Evolutionary conservation across 139 green algal species (phyloP), one percentile per base, ranked within the genome.

Genomic region (Tetraselmis striata): DNA sequence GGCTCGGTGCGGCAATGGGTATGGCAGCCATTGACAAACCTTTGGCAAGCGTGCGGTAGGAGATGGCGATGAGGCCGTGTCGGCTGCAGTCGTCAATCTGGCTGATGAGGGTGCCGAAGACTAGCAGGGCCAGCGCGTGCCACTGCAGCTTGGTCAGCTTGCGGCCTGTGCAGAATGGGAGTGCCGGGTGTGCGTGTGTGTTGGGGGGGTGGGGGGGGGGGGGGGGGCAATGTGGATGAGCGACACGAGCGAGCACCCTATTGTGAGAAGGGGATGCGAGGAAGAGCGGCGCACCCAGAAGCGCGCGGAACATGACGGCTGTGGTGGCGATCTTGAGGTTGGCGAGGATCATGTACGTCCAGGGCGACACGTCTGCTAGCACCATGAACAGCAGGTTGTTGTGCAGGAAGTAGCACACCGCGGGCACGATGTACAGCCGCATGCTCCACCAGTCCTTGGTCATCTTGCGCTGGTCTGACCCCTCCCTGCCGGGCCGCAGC

Each of bases 11-110:
- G 58, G 77, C 11, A 89, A 76, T 23, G 85, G 22, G 30, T 88
- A 27, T 25, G 85, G 84, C 25, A 88, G 32, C 85, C 85, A 89
- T 58, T 88, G 80, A 45, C 83, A 28, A 28, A 26, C 31, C 31
- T 30, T 31, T 24, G 29, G 78, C 78, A 24, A 74, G n/a, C 2
- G 74, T 28, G 25, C 74, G 74, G 74, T 67, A 29, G 25, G 74
- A 31, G 74, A 77, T 28, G 74, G 74, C 26, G 74, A 29, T n/a
- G 74, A 28, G 2, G 74, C 74, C 25, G 74, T 28, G 74, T 18
- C 74, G 74, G 74, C n/a, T 31, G 25, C 26, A 29, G 74, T 77
- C 26, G 25, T 28, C 26, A 28, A 29, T 77, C 74, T 67, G 45
- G 45, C 45, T 67, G 45, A 77, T 77, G 74, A 29, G 74, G 26